These are phyloP conservation scores for Lolium multiflorum DNA, from an alignment of 176 grass and related monocot species.

Conservation along the genomic window DNA sequence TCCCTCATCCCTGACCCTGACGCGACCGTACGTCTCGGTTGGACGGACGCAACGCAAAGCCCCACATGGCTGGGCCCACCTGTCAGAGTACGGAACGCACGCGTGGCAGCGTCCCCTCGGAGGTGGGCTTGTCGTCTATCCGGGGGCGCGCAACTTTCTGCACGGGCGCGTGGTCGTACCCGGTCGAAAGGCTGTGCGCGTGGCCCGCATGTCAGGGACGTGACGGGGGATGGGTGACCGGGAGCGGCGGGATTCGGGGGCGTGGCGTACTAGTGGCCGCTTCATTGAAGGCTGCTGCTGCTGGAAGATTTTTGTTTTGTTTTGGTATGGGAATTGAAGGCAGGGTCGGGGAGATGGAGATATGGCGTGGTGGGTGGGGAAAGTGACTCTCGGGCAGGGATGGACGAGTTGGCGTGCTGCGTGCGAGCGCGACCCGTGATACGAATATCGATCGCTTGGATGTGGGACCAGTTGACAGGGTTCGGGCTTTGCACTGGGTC, in stretches of 20 bases:
- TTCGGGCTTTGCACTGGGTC: neutral
- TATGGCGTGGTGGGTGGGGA: conserved; percentile 13
- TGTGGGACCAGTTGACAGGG: neutral
- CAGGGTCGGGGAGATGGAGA: neutral
- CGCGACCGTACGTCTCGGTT: conserved; percentile 41
- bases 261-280: neutral
- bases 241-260: neutral
- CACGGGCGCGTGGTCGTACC: neutral
- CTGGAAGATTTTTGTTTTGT: neutral
- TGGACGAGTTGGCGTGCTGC: neutral
- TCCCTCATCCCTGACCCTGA: conserved; percentile 34
- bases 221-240: neutral
- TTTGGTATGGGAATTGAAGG: neutral
- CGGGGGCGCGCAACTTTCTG: conserved; percentile 10
- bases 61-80: neutral
- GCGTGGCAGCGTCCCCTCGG: neutral
- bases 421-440: conserved; percentile 16
- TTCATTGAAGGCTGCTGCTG: conserved; percentile 22
- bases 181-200: accelerated
- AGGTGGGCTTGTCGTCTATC: conserved; percentile 34
- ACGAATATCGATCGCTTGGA: neutral
- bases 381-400: neutral
- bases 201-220: neutral
- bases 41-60: conserved; percentile 33
- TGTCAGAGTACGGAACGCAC: neutral